Percentiles rank a stretch among this genome's conserved stretches.
Conservation (phyloP, 352 stramenopile species). For the Thraustochytrium striatum region DNA sequence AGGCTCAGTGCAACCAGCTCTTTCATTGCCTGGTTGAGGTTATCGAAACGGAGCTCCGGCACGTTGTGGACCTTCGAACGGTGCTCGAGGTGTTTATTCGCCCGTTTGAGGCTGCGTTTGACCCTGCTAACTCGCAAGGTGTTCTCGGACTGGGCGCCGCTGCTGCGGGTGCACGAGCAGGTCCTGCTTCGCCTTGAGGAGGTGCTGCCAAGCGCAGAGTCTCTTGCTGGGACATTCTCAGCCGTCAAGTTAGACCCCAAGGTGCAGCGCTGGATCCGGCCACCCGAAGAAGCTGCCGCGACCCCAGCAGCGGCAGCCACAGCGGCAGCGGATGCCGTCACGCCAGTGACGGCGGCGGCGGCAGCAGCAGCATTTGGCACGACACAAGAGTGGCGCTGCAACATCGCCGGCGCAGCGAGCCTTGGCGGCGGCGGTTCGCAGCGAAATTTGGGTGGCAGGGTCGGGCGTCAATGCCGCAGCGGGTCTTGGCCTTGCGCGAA, state of each 20-base stretch:
- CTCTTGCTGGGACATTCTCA: neutral
- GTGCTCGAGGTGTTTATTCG: conserved; percentile 39
- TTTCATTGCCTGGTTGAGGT: conserved; percentile 22
- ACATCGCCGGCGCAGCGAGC: no score
- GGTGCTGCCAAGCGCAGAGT: neutral
- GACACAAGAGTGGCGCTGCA: no score
- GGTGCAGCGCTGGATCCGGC: neutral
- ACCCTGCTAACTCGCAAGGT: conserved; percentile 18
- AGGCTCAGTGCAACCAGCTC: conserved; percentile 9
- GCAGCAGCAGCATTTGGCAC: no score
- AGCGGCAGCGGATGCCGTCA: no score
- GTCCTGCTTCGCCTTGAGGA: neutral
- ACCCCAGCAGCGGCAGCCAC: no score
- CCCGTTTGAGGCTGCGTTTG: conserved; percentile 27
- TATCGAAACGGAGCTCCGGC: conserved; percentile 23
- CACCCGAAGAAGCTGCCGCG: neutral
- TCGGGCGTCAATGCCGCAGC: no score
- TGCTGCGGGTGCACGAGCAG: conserved; percentile 38
- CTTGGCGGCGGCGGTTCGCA: no score
- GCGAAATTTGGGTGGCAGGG: no score
- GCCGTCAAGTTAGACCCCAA: conserved; percentile 1
- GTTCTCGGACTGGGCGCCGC: conserved; percentile 33
- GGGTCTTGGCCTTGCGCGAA: no score
- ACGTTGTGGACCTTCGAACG: conserved; percentile 9
- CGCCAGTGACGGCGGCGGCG: no score